Evolutionary conservation across 192 early-diverging fungal species (phyloP), one percentile per base, ranked within the genome.

Genomic region (Linnemannia exigua): DNA sequence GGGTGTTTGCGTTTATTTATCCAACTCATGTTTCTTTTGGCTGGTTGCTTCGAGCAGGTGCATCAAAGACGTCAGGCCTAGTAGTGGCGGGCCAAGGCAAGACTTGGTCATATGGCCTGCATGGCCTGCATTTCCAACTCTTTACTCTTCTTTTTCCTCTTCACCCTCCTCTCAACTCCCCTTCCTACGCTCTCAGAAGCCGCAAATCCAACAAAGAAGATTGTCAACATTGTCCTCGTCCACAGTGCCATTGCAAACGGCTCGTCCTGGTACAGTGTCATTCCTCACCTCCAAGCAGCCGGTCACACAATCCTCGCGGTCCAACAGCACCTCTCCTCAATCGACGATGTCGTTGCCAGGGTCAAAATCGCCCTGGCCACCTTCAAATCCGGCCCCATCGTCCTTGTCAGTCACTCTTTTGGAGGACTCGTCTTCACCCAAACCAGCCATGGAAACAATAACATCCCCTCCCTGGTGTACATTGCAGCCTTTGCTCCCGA

Each of bases 331-430:
- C 58, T 76, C 15, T 67, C 16, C 16, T 47, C 74, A 14, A 25
- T 76, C n/a, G 47, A 47, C 17, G 41, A 76, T 37, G 74, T 67
- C 17, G 50, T 76, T 9, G 74, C 74, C 37, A 67, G 67, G 41
- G 61, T 46, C n/a, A 61, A 76, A 25, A 28, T 19, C 22, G 61
- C 61, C 5, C 19, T 76, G 0, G 74, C 38, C 7, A 67, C 38
- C 22, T n/a, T 47, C 22, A 54, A 54, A 8, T 31, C 25, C 3
- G 74, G 61, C 14, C 74, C 74, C 31, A 36, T 76, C 25, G 61
- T 76, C 38, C 37, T 76, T 9, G 74, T 76, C 74, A 58, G 74
- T 4, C 74, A 76, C 61, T 76, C 74, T 37, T 76, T 76, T 33
- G 74, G 74, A 9, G 74, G 74, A 4, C 5, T 46, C 5, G 74